Conservation (phyloP, 2,329 filamentous ascomycete genomes). For the Fusarium ambrosium region DNA sequence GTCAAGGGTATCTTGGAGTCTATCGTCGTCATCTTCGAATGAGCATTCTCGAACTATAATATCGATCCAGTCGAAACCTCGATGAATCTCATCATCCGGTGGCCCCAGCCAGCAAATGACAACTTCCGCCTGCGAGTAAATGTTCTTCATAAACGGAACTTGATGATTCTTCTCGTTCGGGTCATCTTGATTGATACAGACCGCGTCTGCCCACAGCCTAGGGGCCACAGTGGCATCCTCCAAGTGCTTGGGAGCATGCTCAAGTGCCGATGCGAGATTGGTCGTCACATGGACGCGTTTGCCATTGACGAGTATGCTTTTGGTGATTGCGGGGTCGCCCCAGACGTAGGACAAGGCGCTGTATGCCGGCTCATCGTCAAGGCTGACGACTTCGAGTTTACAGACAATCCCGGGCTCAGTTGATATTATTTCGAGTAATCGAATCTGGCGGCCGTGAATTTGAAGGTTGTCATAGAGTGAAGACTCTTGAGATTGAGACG, state of each 20-base stretch:
- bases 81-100: background rate
- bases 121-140: conserved; percentile 4
- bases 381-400: background rate
- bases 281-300: background rate
- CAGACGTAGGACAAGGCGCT: conserved; percentile 20
- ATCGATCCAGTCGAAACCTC: background rate
- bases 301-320: background rate
- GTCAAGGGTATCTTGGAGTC: background rate
- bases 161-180: background rate
- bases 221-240: background rate
- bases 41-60: background rate
- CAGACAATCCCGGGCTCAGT: conserved; percentile 9
- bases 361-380: background rate
- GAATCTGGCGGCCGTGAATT: conserved; percentile 1
- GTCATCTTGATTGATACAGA: conserved; percentile 13
- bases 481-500: background rate
- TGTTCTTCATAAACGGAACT: conserved; percentile 8
- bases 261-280: background rate
- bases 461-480: background rate
- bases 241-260: background rate
- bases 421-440: conserved; percentile 1
- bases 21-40: background rate
- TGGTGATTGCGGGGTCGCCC: background rate
- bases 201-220: conserved; percentile 1
- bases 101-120: conserved; percentile 15